These are phyloP conservation scores for Suhomyces tanzawaensis DNA, from an alignment of 805 yeast genomes.

Conservation along the genomic window DNA sequence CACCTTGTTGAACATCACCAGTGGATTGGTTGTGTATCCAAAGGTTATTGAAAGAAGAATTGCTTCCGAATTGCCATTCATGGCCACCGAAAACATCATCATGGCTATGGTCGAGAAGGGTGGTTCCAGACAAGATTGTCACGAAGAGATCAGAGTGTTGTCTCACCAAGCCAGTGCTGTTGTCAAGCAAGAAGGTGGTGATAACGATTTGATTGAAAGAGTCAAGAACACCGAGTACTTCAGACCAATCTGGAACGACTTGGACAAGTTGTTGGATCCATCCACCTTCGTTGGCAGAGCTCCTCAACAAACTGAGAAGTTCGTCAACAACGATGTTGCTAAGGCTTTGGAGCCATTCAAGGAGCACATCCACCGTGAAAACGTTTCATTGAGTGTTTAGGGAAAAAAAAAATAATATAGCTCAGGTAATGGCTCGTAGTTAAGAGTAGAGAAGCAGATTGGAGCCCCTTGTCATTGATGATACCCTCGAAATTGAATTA, in stretches of 20 bases:
- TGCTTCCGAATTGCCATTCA: conserved; percentile 91
- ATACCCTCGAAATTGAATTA: too few species aligned
- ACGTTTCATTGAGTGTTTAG: conserved; percentile 78
- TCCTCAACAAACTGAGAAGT: conserved; percentile 95
- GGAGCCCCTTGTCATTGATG: too few species aligned
- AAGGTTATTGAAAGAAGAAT: conserved; percentile 98
- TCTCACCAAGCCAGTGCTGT: conserved; percentile 97
- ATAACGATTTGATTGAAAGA: conserved; percentile 92
- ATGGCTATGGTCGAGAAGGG: conserved; percentile 99
- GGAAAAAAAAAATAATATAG: too few species aligned
- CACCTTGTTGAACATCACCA: conserved; percentile 86
- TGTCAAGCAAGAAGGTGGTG: conserved; percentile 98
- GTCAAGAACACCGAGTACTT: conserved; percentile 75
- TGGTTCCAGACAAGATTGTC: conserved; percentile 97
- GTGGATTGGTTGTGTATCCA: conserved; percentile 96
- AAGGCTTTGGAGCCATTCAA: conserved; percentile 73
- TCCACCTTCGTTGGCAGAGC: conserved; percentile 97
- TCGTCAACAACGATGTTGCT: conserved; percentile 79
- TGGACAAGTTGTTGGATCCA: conserved; percentile 83
- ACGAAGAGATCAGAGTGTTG: conserved; percentile 93
- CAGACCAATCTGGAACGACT: conserved; percentile 82
- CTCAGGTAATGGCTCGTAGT: too few species aligned
- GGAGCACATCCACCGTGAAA: conserved; percentile 57
- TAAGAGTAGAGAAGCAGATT: too few species aligned
- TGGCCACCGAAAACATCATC: conserved; percentile 98